Base-by-base conservation (phyloP, 495 filamentous ascomycete species). In the Neurospora hispaniola region DNA sequence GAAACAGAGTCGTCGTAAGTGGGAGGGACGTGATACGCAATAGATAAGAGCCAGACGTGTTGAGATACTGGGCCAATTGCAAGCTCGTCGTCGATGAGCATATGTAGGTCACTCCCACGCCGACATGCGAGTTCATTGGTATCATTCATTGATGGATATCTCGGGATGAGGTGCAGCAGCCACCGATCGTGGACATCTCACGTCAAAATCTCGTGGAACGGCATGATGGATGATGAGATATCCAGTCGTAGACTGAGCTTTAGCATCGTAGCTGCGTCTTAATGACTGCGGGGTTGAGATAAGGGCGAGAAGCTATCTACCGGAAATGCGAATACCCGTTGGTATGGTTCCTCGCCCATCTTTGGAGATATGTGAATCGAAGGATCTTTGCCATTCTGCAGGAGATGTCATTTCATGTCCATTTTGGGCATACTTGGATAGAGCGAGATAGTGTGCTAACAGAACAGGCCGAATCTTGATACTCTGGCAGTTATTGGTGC, bases 11-110 rank as follows among this genome's bases (percentile, higher is more conserved):
- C 42, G 70, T 72, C 48, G 69, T 70, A 75, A 72, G 70, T 71
- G 59, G 74, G 71, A 76, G 41, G 43, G 44, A 71, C 44, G 59
- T 23, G 46, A 23, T 54, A 20, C n/a, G 46, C 20, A 54, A 23
- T 72, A 72, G 74, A 77, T 74, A 77, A 75, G 74, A 77, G 75
- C 69, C 54, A 72, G 71, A 73, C 41, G 10, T 68, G 6, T 73
- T 35, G 18, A n/a, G 27, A 41, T 72, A 43, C 69, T 69, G 69
- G 20, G 35, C 70, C 73, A 73, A 73, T 68, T 68, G 71, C 35
- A 69, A 38, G 35, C 66, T n/a, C 38, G 41, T 27, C 43, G 62
- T 69, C 39, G 39, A 38, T 46, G 54, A 66, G 71, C 39, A 70
- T 40, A 66, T 43, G 70, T 70, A 42, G 41, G n/a, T 71, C 66